phyloP scores from a whole-genome alignment of 495 filamentous ascomycete species.

The Staphylotrichum tortipilum region DNA sequence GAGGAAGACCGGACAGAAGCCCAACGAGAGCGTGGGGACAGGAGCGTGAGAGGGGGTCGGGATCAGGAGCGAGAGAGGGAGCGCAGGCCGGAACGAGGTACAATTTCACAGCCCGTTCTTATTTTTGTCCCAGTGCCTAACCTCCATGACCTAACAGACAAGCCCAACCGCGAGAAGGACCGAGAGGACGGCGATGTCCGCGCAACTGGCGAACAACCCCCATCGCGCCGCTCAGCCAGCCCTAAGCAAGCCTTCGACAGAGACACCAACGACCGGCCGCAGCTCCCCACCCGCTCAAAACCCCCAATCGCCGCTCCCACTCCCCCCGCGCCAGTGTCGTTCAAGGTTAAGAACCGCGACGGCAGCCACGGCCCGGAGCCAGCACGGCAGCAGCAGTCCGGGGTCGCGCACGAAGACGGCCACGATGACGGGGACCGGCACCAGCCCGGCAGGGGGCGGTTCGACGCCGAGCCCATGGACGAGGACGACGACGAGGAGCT shows the following conservation, averaged over 20 bases:
- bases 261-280: slow-evolving; percentile 11
- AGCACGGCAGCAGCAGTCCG: slow-evolving; percentile 1
- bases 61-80: no score
- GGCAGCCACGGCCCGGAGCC: slow-evolving; percentile 23
- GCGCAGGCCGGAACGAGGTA: slow-evolving; percentile 31
- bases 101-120: background rate
- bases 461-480: slow-evolving; percentile 36
- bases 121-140: background rate
- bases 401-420: background rate
- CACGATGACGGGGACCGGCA: slow-evolving; percentile 8
- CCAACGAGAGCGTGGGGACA: slow-evolving; percentile 10
- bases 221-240: slow-evolving; percentile 15
- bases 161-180: slow-evolving; percentile 24
- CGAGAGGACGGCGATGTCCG: background rate
- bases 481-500: slow-evolving; percentile 38
- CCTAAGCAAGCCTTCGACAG: background rate
- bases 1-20: slow-evolving; percentile 9
- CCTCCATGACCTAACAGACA: slow-evolving; percentile 1
- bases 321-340: slow-evolving; percentile 22
- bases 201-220: slow-evolving; percentile 22
- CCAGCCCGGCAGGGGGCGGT: slow-evolving; percentile 11
- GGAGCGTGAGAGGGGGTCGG: slow-evolving; percentile 11
- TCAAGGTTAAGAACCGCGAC: slow-evolving; percentile 35
- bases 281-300: slow-evolving; percentile 19
- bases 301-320: slow-evolving; percentile 35